Conservation (phyloP, 345 rosid species). For the Reutealis trisperma region DNA sequence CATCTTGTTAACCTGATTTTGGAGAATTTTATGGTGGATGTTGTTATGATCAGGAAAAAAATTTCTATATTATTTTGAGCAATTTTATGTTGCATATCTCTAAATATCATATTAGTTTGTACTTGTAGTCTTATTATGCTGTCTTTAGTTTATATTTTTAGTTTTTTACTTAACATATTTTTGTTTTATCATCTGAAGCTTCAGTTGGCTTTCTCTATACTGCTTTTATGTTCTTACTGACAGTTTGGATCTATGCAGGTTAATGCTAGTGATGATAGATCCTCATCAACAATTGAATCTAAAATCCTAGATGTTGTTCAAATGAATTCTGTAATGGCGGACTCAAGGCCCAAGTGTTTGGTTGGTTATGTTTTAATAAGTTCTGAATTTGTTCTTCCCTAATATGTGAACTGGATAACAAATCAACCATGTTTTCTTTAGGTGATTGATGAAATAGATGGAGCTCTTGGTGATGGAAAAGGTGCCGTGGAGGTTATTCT, state of each 20-base stretch:
- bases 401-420: conserved; percentile 7
- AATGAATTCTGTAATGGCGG: conserved; percentile 94
- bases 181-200: neutral
- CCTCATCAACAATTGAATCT: conserved; percentile 76
- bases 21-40: neutral
- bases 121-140: neutral
- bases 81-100: neutral
- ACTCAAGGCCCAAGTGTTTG: conserved; percentile 91
- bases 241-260: conserved; percentile 48
- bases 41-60: neutral
- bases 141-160: neutral
- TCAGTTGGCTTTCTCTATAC: neutral
- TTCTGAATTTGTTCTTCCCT: conserved; percentile 12
- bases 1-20: neutral
- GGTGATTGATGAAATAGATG: conserved; percentile 99
- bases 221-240: conserved; percentile 13
- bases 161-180: neutral
- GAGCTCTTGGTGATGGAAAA: conserved; percentile 95
- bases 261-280: conserved; percentile 97
- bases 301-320: conserved; percentile 95
- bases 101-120: conserved; percentile 1
- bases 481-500: conserved; percentile 94
- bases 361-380: conserved; percentile 38
- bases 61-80: neutral
- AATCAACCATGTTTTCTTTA: conserved; percentile 34